These are phyloP conservation scores for Hemileccinum impolitum DNA, from an alignment of 768 basidiomycete species.

Conservation along the genomic window DNA sequence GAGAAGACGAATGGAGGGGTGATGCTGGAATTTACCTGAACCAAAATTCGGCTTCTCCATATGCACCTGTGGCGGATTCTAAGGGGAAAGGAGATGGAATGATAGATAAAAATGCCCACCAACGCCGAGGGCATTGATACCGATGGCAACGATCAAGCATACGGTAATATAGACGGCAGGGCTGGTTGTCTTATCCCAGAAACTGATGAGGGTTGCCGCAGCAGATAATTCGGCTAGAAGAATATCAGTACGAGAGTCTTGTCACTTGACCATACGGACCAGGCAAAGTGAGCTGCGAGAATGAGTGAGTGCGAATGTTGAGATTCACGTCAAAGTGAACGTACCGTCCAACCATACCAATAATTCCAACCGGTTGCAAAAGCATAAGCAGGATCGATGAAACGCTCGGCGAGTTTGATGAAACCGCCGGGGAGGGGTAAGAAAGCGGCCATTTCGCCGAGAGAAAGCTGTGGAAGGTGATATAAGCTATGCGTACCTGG, in stretches of 20 bases:
- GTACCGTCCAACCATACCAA: slow-evolving; percentile 38
- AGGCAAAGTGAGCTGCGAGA: slow-evolving; percentile 23
- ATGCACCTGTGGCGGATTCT: slow-evolving; percentile 28
- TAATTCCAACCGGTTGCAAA: slow-evolving; percentile 44
- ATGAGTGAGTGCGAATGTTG: slow-evolving; percentile 1
- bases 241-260: slow-evolving; percentile 1
- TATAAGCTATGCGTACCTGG: neutral
- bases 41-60: slow-evolving; percentile 50
- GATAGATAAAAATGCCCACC: slow-evolving; percentile 19
- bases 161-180: slow-evolving; percentile 52
- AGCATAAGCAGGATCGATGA: slow-evolving; percentile 44
- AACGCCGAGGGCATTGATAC: slow-evolving; percentile 44
- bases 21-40: slow-evolving; percentile 32
- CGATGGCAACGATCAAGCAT: slow-evolving; percentile 47
- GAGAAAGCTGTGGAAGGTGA: slow-evolving; percentile 22
- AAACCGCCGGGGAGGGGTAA: slow-evolving; percentile 45
- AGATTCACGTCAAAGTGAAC: neutral
- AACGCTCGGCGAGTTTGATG: slow-evolving; percentile 46
- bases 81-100: neutral
- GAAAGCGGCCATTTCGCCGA: slow-evolving; percentile 46
- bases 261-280: slow-evolving; percentile 11
- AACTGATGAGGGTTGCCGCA: slow-evolving; percentile 48
- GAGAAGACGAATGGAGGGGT: neutral
- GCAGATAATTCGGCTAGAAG: slow-evolving; percentile 45
- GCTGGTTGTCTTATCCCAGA: slow-evolving; percentile 39